A percentile compares a stretch with the other conserved stretches of the same genome.
Evolutionary conservation across 1,284 basidiomycete genomes (phyloP).

Genomic region (Malassezia restricta): DNA sequence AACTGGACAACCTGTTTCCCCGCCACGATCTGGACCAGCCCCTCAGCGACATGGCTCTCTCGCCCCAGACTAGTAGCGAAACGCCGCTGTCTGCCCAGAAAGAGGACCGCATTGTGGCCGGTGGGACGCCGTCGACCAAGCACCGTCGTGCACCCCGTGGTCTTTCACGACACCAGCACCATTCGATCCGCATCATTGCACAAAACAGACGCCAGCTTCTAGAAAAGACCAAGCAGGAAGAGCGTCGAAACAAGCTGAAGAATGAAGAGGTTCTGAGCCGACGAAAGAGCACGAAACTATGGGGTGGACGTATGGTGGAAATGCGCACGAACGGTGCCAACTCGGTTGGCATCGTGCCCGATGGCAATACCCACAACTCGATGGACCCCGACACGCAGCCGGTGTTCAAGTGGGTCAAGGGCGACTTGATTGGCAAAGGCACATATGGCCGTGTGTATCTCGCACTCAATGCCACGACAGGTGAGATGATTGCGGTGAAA

Average conservation of each 20-base stretch:
- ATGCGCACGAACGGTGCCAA: conserved; percentile 54
- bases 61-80: neutral
- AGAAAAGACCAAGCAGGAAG: conserved; percentile 23
- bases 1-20: conserved; percentile 88
- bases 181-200: conserved; percentile 84
- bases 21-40: conserved; percentile 92
- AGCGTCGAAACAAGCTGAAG: conserved; percentile 48
- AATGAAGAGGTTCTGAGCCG: conserved; percentile 52
- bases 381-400: conserved; percentile 16
- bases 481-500: conserved; percentile 98
- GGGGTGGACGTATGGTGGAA: conserved; percentile 86
- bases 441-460: conserved; percentile 93
- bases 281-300: conserved; percentile 83
- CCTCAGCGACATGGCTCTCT: conserved; percentile 59
- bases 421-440: conserved; percentile 89
- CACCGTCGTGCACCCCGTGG: conserved; percentile 6
- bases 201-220: conserved; percentile 50
- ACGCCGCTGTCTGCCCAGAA: neutral
- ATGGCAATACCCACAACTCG: conserved; percentile 4
- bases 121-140: neutral
- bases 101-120: neutral
- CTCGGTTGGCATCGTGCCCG: conserved; percentile 21
- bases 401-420: conserved; percentile 96
- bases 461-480: conserved; percentile 91
- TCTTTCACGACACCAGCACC: conserved; percentile 51